Conservation (phyloP, 2,329 filamentous ascomycete species). For the Talaromyces albobiverticillius region DNA sequence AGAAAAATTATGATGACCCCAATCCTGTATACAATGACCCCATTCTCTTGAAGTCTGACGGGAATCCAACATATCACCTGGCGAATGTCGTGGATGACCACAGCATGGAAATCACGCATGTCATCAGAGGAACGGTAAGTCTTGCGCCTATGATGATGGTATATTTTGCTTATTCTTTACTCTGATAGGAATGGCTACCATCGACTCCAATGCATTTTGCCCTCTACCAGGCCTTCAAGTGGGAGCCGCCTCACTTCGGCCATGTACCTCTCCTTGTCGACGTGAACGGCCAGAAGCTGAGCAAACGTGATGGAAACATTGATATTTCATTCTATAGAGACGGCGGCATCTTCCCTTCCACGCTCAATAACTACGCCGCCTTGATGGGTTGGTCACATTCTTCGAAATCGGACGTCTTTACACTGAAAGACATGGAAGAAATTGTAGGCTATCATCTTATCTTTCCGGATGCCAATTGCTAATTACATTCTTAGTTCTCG, state of each 20-base stretch:
- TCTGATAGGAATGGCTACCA: constrained; percentile 79
- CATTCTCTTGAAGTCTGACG: constrained; percentile 86
- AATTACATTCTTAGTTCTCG: constrained; percentile 58
- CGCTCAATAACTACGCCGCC: constrained; percentile 76
- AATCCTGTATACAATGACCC: constrained; percentile 70
- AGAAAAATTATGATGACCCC: constrained; percentile 41
- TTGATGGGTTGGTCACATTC: constrained; percentile 79
- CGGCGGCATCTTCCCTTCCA: constrained; percentile 60
- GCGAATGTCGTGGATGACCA: constrained; percentile 97
- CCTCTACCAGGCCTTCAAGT: constrained; percentile 74
- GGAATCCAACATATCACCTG: constrained; percentile 92
- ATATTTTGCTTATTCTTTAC: constrained; percentile 9
- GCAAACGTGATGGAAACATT: constrained; percentile 75
- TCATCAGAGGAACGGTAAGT: constrained; percentile 77
- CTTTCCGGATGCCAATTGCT: constrained; percentile 16
- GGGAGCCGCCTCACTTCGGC: constrained; percentile 71
- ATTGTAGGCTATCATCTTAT: constrained; percentile 51
- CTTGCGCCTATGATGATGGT: background rate
- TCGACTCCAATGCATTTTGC: constrained; percentile 78
- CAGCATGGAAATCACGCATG: constrained; percentile 91
- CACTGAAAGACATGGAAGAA: constrained; percentile 66
- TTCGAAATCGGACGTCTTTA: constrained; percentile 66
- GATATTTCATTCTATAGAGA: constrained; percentile 59
- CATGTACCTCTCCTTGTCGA: constrained; percentile 75
- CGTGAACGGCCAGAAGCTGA: constrained; percentile 69